phyloP scores from a whole-genome alignment of 345 rosid genomes.

The thale cress (Arabidopsis thaliana) region DNA sequence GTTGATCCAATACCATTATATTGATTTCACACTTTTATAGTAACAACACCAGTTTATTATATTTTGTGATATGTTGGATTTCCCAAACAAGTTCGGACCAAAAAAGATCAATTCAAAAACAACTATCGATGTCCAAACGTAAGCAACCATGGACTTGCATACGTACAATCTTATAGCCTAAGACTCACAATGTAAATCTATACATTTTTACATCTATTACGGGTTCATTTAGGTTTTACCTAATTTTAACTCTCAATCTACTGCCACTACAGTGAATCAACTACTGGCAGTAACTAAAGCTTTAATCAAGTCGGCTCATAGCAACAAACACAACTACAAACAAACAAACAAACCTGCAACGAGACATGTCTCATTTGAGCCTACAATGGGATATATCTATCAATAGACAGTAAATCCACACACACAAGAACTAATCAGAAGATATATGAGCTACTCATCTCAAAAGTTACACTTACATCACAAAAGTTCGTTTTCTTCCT shows the following conservation, averaged over 20 bases:
- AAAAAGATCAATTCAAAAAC: background rate
- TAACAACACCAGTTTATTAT: background rate
- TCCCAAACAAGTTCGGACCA: background rate
- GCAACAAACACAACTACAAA: background rate
- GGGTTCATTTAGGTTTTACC: background rate
- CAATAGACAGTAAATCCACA: background rate
- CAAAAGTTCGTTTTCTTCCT: background rate
- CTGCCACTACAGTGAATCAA: constrained; percentile 2
- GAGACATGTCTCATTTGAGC: background rate
- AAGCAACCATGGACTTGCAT: background rate
- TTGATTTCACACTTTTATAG: background rate
- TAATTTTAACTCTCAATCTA: background rate
- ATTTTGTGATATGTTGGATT: background rate
- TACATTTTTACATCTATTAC: background rate
- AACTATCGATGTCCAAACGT: background rate
- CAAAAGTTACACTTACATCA: background rate
- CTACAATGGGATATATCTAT: background rate
- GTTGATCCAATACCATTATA: background rate
- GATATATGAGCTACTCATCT: background rate
- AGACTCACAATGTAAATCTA: background rate
- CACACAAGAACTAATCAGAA: background rate
- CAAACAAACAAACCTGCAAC: background rate
- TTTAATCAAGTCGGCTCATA: background rate
- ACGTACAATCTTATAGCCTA: background rate
- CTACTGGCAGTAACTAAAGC: background rate